Evolutionary conservation across 257 asterid genomes (phyloP), one percentile per base, ranked within the genome.

Genomic region (Apocynum venetum): DNA sequence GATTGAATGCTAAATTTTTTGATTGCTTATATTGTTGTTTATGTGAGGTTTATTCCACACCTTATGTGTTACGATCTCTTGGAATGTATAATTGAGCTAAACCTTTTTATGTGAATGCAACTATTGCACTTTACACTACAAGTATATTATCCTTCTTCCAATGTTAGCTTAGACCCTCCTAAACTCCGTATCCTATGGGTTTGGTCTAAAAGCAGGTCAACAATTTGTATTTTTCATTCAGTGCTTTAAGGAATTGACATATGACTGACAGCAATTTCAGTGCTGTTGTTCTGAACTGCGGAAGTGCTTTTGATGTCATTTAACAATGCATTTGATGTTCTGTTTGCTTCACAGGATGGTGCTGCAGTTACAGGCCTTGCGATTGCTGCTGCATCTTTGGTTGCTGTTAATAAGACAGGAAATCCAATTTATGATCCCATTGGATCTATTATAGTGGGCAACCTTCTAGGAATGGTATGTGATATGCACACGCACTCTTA

Each of bases 281-380:
- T 38, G 48, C 12, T 15, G 4, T 65, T 4, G 52, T 43, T 8
- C 53, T 43, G 73, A 63, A 35, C 69, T 43, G 19, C 2, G 13
- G 73, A 44, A 19, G 20, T 73, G 74, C 65, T 51, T 68, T 41
- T 82, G 17, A 56, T 72, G 51, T 74, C 81, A 68, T 52, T 55
- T 49, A 72, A 63, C 76, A 43, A 69, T 20, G 71, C 78, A 60
- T 68, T 52, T 65, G 77, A 70, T 44, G 6, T 44, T 77, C 19
- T n/a, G 57, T 51, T 78, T 71, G 59, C 74, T 68, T 71, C 84
- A 88, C 88, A 95, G 98, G 99, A 95, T 75, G 94, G 98, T 83
- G 99, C 99, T 86, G 99, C 99, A 76, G 98, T 96, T 79, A 85
- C 98, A 11, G 99, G 99, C 82, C 98, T 96, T 80, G 86, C 86